A percentile compares a stretch with the other conserved stretches of the same genome.
phyloP scores from a whole-genome alignment of 2,329 filamentous ascomycete species.

The Passalora sequoiae region DNA sequence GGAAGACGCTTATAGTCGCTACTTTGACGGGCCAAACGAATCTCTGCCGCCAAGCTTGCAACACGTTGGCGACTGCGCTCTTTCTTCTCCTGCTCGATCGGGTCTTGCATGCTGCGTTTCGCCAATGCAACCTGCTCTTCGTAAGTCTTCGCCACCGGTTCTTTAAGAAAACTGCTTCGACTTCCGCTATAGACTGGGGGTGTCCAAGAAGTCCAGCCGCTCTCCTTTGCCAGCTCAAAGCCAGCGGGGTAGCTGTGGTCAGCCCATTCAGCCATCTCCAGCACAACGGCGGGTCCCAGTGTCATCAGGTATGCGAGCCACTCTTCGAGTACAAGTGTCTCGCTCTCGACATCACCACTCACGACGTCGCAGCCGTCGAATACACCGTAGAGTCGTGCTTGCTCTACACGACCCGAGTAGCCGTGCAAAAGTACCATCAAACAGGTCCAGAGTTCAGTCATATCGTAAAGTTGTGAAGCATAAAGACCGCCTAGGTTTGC shows the following conservation, averaged over 20 bases:
- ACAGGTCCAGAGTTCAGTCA: slow-evolving; percentile 61
- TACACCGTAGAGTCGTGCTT: slow-evolving; percentile 53
- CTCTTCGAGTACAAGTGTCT: slow-evolving; percentile 54
- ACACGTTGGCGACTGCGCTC: slow-evolving; percentile 41
- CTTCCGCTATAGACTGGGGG: slow-evolving; percentile 41
- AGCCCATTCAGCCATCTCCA: slow-evolving; percentile 46
- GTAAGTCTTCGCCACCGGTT: slow-evolving; percentile 57
- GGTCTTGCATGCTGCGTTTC: slow-evolving; percentile 30
- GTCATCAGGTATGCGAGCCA: slow-evolving; percentile 59
- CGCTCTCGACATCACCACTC: slow-evolving; percentile 47
- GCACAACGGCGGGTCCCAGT: slow-evolving; percentile 52
- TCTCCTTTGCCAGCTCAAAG: slow-evolving; percentile 50
- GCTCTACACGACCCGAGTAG: slow-evolving; percentile 50
- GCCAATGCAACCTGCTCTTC: slow-evolving; percentile 44
- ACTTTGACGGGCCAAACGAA: slow-evolving; percentile 35
- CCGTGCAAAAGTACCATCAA: slow-evolving; percentile 52
- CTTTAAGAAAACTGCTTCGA: slow-evolving; percentile 55
- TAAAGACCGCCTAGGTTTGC: slow-evolving; percentile 54
- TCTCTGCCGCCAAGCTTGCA: slow-evolving; percentile 40
- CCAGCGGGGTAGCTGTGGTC: slow-evolving; percentile 38
- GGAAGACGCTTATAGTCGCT: slow-evolving; percentile 36
- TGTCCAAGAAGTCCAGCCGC: slow-evolving; percentile 56
- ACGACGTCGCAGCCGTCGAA: slow-evolving; percentile 47
- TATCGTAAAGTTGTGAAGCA: slow-evolving; percentile 56
- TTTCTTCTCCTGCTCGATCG: slow-evolving; percentile 33